phyloP scores from a whole-genome alignment of 83 land plant genomes.

The Picea mariana region DNA sequence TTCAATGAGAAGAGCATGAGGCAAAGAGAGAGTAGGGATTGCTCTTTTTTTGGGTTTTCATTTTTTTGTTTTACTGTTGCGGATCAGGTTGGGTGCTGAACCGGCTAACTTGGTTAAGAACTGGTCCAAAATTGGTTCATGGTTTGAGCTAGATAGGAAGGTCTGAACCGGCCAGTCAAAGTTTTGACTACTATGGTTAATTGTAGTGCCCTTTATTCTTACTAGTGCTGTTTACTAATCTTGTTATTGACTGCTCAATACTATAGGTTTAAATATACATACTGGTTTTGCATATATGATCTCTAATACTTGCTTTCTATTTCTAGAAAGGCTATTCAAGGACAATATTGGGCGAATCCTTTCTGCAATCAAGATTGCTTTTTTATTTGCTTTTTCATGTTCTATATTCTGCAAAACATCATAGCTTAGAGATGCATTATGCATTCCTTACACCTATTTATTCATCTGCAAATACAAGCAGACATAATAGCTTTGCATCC shows the following conservation, averaged over 20 bases:
- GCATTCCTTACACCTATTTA: background rate
- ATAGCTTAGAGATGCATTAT: background rate
- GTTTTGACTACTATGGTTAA: too few relatives aligned
- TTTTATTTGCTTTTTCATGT: background rate
- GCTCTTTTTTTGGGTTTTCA: too few relatives aligned
- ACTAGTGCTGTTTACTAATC: background rate
- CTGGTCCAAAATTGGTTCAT: too few relatives aligned
- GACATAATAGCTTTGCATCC: background rate
- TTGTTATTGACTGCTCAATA: background rate
- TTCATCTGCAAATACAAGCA: background rate
- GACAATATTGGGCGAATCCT: background rate
- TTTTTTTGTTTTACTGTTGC: too few relatives aligned
- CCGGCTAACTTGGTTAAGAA: too few relatives aligned
- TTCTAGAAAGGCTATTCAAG: background rate
- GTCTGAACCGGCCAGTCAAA: too few relatives aligned
- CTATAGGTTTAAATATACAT: background rate
- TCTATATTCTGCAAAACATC: background rate
- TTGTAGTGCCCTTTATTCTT: background rate
- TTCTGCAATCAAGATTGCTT: background rate
- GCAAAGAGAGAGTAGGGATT: too few relatives aligned
- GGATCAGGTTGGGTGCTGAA: too few relatives aligned
- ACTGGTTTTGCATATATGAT: background rate
- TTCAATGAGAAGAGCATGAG: too few relatives aligned
- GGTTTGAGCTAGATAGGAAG: too few relatives aligned
- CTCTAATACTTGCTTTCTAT: background rate